A percentile compares a stretch with the other conserved stretches of the same genome.
phyloP scores from a whole-genome alignment of 208 protist genomes.

The Giardia duodenalis region DNA sequence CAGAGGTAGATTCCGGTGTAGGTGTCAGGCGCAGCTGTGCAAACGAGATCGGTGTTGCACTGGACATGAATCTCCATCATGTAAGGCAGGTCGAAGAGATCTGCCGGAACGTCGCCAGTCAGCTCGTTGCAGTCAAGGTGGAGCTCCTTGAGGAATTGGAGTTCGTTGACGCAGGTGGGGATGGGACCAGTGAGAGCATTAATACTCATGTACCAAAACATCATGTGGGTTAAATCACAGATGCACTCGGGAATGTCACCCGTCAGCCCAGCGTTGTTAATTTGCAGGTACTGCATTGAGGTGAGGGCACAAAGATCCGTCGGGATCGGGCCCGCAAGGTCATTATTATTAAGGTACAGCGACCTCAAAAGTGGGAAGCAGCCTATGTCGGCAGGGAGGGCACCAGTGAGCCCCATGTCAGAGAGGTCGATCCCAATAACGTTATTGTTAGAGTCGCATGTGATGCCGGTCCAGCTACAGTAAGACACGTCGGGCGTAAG shows the following conservation, averaged over 20 bases:
- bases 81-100: neutral
- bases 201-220: neutral
- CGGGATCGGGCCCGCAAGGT: neutral
- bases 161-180: neutral
- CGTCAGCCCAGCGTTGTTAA: neutral
- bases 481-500: neutral
- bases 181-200: slow-evolving; percentile 21
- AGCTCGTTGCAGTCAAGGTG: slow-evolving; percentile 29
- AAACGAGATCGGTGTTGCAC: slow-evolving; percentile 24
- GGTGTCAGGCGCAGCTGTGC: neutral
- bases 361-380: slow-evolving; percentile 2
- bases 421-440: slow-evolving; percentile 3
- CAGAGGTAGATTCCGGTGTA: neutral
- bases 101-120: neutral
- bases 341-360: slow-evolving; percentile 8
- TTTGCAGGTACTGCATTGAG: slow-evolving; percentile 18
- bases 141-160: neutral
- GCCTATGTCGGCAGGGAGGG: neutral
- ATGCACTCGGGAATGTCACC: slow-evolving; percentile 24
- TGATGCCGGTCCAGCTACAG: slow-evolving; percentile 8
- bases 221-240: neutral
- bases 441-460: neutral
- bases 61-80: neutral
- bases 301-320: neutral
- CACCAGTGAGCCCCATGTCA: neutral